A percentile compares a stretch with the other conserved stretches of the same genome.
These are phyloP conservation scores for Aquilaria sinensis DNA, from an alignment of 345 rosid genomes.

Conservation along the genomic window DNA sequence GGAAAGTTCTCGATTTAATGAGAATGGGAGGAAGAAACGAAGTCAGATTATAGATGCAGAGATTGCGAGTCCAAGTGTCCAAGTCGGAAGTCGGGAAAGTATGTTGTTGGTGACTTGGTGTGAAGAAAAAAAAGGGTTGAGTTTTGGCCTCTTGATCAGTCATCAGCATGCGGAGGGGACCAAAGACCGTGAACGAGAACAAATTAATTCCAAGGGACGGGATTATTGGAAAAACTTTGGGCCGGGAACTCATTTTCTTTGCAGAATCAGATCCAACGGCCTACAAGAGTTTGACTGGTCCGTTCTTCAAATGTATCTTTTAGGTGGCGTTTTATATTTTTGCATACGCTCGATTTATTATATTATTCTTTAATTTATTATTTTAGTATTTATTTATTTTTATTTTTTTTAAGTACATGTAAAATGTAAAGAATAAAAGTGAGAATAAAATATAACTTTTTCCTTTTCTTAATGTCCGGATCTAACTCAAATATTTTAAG, in stretches of 20 bases:
- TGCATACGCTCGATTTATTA: no score
- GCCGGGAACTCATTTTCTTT: no score
- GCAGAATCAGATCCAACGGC: no score
- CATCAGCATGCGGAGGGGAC: conserved; percentile 1
- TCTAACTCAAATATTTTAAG: no score
- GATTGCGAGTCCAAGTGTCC: conserved; percentile 28
- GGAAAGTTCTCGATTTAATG: conserved; percentile 15
- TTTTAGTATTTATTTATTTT: no score
- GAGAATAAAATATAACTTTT: no score
- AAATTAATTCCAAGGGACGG: not conserved
- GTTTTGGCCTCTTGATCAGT: not conserved
- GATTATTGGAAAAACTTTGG: not conserved
- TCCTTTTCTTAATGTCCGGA: no score
- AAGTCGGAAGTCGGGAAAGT: conserved; percentile 13
- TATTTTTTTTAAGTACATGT: no score
- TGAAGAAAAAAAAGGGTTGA: not conserved
- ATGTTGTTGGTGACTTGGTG: not conserved
- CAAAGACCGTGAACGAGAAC: not conserved
- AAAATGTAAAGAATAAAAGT: no score
- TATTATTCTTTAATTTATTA: no score
- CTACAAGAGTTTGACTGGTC: not conserved
- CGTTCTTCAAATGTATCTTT: no score
- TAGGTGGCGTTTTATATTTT: no score
- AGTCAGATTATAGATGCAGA: not conserved
- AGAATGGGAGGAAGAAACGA: not conserved